Base-by-base conservation (phyloP, 2,329 filamentous ascomycete species). In the Beauveria rudraprayagi region DNA sequence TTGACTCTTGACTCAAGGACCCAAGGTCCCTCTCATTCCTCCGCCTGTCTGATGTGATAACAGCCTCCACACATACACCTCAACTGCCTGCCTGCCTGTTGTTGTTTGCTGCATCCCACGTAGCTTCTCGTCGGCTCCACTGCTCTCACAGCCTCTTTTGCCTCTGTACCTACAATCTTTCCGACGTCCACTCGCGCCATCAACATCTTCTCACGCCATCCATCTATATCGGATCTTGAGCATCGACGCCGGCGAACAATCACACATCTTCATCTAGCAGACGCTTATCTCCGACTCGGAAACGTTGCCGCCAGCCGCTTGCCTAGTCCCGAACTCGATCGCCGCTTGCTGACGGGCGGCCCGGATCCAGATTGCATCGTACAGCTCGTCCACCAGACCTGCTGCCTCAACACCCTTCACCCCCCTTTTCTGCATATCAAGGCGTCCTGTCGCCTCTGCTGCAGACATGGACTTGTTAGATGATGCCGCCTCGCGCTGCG, bases 401-500 rank as follows among this genome's bases (percentile, higher is more conserved):
- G 44, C 41, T 37, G 11, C 26, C n/a, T 48, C 40, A n/a, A 54
- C 47, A 28, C 30, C 28, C 28, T 24, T 24, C 30, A n/a, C 43
- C 40, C 28, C 16, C 40, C 50, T 9, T 43, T 43, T 43, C 17
- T 34, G 48, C 34, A 40, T n/a, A 26, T 28, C 28, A 64, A 60
- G 65, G 43, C 19, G 56, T 44, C 5, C 10, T 47, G 19, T 17
- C 44, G 22, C 22, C 28, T 26, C 28, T n/a, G 16, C 28, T 26
- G 17, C 50, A 11, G 44, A 34, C 51, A 66, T 66, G 65, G 63
- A 66, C 61, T 57, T 61, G 22, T 63, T 55, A 24, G 44, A 58
- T 26, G 61, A 60, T 16, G 43, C 52, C 63, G 62, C 44, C 24
- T 53, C 64, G 30, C 60, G 69, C 62, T 85, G 82, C 71, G 79